Evolutionary conservation across 768 basidiomycete species (phyloP).

Genomic region (Boletus rex-veris): DNA sequence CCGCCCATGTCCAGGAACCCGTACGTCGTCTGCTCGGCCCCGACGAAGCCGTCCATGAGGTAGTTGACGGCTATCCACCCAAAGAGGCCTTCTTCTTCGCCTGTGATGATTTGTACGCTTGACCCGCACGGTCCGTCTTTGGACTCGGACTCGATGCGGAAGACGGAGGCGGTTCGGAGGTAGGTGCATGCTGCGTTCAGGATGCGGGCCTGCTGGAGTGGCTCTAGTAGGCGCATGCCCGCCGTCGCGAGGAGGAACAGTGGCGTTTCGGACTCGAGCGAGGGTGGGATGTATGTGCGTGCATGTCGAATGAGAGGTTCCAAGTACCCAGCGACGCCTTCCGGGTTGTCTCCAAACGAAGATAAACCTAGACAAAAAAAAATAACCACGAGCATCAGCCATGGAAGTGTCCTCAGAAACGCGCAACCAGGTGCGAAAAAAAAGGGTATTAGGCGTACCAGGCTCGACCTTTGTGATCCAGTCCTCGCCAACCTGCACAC

Average conservation of each 20-base stretch:
- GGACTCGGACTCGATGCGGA: conserved; percentile 68
- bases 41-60: conserved; percentile 91
- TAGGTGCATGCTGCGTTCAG: conserved; percentile 76
- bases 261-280: conserved; percentile 79
- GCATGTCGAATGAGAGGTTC: conserved; percentile 84
- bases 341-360: conserved; percentile 66
- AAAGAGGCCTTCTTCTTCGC: conserved; percentile 97
- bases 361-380: conserved; percentile 66
- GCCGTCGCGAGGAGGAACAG: conserved; percentile 95
- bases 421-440: too few relatives aligned
- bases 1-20: conserved; percentile 99
- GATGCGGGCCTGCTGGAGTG: conserved; percentile 64
- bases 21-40: conserved; percentile 74
- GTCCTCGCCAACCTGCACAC: conserved; percentile 70
- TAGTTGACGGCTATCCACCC: conserved; percentile 99
- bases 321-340: conserved; percentile 71
- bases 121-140: conserved; percentile 82
- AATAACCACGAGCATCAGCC: neutral
- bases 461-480: conserved; percentile 95
- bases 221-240: conserved; percentile 87
- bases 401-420: neutral
- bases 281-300: conserved; percentile 77
- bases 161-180: conserved; percentile 70
- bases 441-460: conserved; percentile 51
- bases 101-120: conserved; percentile 90